Evolutionary conservation across 2,329 filamentous ascomycete genomes (phyloP), one percentile per base, ranked within the genome.

Genomic region (Fusarium sp.): DNA sequence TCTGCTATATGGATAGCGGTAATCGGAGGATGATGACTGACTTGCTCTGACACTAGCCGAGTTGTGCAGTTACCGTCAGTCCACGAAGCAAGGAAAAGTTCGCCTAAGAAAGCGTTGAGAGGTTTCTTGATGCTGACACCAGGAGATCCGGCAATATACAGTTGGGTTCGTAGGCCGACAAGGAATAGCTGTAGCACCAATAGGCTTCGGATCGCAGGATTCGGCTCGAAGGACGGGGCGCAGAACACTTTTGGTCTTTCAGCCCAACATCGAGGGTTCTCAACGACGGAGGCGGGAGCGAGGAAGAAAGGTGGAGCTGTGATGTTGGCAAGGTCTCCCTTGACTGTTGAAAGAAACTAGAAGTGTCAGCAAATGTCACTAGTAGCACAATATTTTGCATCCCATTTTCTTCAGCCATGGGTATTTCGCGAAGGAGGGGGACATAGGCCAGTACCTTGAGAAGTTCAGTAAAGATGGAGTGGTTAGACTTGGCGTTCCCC

Each of bases 1-100:
- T 86, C 84, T 40, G 78, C 74, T 47, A 88, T 84, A 78, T 86
- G 85, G 79, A 88, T 87, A 5, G 87, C 86, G 3, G 87, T 88
- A 57, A 88, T 87, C 33, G 87, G 87, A 38, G 87, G 87, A 71
- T 89, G 87, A 67, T 89, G 87, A 64, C 84, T 85, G 70, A 89
- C 87, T 77, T 88, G 87, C 79, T 88, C 87, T 42, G 74, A 38
- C 4, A 78, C 52, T 1, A 86, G 82, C 7, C 81, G 82, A 1
- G 79, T 81, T 13, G 79, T 75, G 1, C 75, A 59, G 2, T 27
- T 52, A 16, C 65, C 67, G 36, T 84, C 79, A 0, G 77, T 81
- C 80, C 83, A 86, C 0, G 79, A 78, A 0, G 83, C 84, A 5
- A 88, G 69, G 71, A 88, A 88, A 0, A 88, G 65, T 79, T 88